Evolutionary conservation across 2,329 filamentous ascomycete genomes (phyloP).

Genomic region (Sphaerulina musiva): DNA sequence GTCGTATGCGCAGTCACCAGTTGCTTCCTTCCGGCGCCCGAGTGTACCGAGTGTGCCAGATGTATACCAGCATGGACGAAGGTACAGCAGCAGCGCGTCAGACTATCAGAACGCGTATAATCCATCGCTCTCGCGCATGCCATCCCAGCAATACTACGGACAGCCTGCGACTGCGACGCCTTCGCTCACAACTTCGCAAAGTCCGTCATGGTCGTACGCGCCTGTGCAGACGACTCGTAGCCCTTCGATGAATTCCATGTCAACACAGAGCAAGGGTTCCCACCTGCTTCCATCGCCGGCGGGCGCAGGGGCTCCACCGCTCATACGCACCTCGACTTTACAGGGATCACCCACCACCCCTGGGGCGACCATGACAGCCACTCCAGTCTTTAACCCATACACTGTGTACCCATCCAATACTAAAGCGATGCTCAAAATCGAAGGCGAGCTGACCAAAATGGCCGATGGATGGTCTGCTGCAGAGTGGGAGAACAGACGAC

Average conservation of each 20-base stretch:
- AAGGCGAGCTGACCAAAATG: slow-evolving; percentile 81
- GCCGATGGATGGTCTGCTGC: slow-evolving; percentile 73
- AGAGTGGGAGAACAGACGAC: slow-evolving; percentile 69
- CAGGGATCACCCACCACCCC: slow-evolving; percentile 50
- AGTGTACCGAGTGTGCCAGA: slow-evolving; percentile 34
- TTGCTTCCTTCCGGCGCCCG: slow-evolving; percentile 34
- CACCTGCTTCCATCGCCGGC: slow-evolving; percentile 42
- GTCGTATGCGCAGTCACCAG: slow-evolving; percentile 32
- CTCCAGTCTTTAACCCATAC: slow-evolving; percentile 64
- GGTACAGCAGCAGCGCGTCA: slow-evolving; percentile 36
- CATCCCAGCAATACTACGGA: slow-evolving; percentile 27
- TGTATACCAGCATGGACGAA: slow-evolving; percentile 30
- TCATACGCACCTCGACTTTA: slow-evolving; percentile 63
- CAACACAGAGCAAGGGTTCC: slow-evolving; percentile 24
- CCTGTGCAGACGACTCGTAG: slow-evolving; percentile 25
- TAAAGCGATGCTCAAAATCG: slow-evolving; percentile 78
- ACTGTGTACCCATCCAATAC: slow-evolving; percentile 62
- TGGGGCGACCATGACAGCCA: slow-evolving; percentile 25
- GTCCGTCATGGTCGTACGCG: slow-evolving; percentile 31
- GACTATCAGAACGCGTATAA: slow-evolving; percentile 28
- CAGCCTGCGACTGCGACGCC: slow-evolving; percentile 23
- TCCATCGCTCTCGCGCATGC: slow-evolving; percentile 21
- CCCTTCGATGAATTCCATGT: slow-evolving; percentile 25
- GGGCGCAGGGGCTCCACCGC: slow-evolving; percentile 47
- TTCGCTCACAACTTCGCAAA: slow-evolving; percentile 32